Percentiles rank a stretch among this genome's conserved stretches.
These are phyloP conservation scores for Botrytis elliptica DNA, from an alignment of 2,329 filamentous ascomycete species.

Conservation along the genomic window DNA sequence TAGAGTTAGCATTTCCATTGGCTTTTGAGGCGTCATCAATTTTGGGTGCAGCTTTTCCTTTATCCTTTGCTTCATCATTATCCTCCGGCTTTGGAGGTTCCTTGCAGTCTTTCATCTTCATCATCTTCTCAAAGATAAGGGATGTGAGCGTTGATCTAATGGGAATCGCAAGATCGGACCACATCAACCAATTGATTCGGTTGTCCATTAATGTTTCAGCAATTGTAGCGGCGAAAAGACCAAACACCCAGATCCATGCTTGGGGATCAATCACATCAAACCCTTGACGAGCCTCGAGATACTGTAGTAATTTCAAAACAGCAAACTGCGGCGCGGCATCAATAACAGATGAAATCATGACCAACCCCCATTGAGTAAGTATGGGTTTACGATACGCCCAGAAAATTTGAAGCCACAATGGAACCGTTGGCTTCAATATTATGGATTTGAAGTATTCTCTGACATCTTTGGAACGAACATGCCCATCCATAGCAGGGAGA, in stretches of 20 bases:
- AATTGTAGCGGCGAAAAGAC: slow-evolving; percentile 24
- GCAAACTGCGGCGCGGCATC: slow-evolving; percentile 32
- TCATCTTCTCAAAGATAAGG: slow-evolving; percentile 71
- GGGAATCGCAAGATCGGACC: slow-evolving; percentile 42
- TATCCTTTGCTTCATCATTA: slow-evolving; percentile 17
- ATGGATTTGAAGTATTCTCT: slow-evolving; percentile 50
- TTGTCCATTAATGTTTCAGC: slow-evolving; percentile 26
- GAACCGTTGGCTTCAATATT: slow-evolving; percentile 44
- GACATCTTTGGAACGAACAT: slow-evolving; percentile 49
- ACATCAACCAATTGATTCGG: slow-evolving; percentile 29
- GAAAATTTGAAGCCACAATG: slow-evolving; percentile 53
- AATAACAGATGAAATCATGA: slow-evolving; percentile 24
- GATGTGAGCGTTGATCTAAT: slow-evolving; percentile 67
- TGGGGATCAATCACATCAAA: slow-evolving; percentile 24
- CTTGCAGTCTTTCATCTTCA: slow-evolving; percentile 68
- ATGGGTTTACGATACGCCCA: slow-evolving; percentile 30
- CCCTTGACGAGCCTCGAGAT: slow-evolving; percentile 27
- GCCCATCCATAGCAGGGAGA: slow-evolving; percentile 58
- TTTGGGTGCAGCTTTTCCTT: slow-evolving; percentile 8
- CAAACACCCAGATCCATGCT: slow-evolving; percentile 30
- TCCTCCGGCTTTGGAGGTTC: slow-evolving; percentile 42
- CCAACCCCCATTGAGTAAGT: slow-evolving; percentile 46
- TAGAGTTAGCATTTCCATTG: slow-evolving; percentile 10
- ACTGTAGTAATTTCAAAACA: slow-evolving; percentile 28
- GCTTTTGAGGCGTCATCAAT: slow-evolving; percentile 1